Conservation (phyloP, 1,284 basidiomycete genomes). For the Golubevia pallescens region DNA sequence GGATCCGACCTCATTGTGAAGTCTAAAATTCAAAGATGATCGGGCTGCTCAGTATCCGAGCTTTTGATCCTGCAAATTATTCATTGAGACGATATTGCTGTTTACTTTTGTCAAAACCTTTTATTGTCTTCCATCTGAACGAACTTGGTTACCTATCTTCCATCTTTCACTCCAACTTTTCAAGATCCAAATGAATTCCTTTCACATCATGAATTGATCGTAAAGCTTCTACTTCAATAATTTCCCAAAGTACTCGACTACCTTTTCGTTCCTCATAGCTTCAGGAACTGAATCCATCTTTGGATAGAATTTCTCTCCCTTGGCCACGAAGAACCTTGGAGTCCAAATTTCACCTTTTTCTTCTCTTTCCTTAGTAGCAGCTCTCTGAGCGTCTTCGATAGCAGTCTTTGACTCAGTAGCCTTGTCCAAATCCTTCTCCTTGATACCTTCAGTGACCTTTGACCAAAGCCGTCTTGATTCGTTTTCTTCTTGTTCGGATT, state of each 20-base stretch:
- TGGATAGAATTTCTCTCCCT: constrained; percentile 65
- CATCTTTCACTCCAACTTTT: too few relatives aligned
- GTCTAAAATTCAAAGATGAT: too few relatives aligned
- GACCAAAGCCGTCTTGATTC: constrained; percentile 88
- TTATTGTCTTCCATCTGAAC: too few relatives aligned
- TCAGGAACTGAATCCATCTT: constrained; percentile 31
- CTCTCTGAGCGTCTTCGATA: constrained; percentile 91
- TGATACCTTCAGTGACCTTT: constrained; percentile 84
- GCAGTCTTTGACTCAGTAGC: constrained; percentile 87
- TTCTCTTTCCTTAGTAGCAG: constrained; percentile 78
- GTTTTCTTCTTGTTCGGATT: constrained; percentile 84
- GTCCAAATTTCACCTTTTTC: constrained; percentile 74
- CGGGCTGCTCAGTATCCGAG: too few relatives aligned
- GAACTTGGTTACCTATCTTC: too few relatives aligned
- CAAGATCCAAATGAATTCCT: too few relatives aligned
- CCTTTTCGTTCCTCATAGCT: not conserved
- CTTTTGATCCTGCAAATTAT: too few relatives aligned
- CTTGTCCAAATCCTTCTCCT: constrained; percentile 85
- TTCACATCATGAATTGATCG: too few relatives aligned
- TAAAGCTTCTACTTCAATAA: too few relatives aligned
- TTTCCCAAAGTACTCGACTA: not conserved
- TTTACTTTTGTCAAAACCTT: too few relatives aligned
- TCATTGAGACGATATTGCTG: too few relatives aligned
- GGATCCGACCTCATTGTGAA: too few relatives aligned
- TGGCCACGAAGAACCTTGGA: constrained; percentile 80